Evolutionary conservation across 78 protist genomes (phyloP).

Genomic region (Paratrimastix pyriformis): DNA sequence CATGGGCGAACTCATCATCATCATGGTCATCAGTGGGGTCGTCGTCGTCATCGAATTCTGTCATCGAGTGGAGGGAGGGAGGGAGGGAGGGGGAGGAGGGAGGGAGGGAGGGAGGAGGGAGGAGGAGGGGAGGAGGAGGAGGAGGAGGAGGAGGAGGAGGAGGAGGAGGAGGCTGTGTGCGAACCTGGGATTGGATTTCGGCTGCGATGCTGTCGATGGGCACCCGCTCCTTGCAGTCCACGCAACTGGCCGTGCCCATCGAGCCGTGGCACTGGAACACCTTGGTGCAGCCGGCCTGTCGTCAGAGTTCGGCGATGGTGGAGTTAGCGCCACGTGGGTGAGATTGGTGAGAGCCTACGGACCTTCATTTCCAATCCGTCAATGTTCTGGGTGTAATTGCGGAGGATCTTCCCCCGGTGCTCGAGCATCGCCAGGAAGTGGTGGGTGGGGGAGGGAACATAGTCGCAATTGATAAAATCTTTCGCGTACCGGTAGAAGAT

Average conservation of each 20-base stretch:
- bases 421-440: conserved; percentile 27
- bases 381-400: conserved; percentile 45
- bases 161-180: background rate
- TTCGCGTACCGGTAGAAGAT: conserved; percentile 12
- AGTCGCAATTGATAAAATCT: conserved; percentile 10
- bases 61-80: background rate
- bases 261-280: conserved; percentile 33
- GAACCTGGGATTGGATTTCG: background rate
- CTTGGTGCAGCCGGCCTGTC: conserved; percentile 5
- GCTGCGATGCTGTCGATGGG: background rate
- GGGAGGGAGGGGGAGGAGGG: background rate
- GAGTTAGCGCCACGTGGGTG: no score
- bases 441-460: conserved; percentile 28
- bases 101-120: background rate
- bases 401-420: background rate
- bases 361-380: conserved; percentile 27
- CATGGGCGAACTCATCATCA: background rate
- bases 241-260: conserved; percentile 22
- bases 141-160: background rate
- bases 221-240: background rate
- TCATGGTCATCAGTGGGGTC: background rate
- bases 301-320: no score
- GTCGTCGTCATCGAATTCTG: background rate
- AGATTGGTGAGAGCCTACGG: no score
- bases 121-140: background rate